phyloP scores from a whole-genome alignment of 148 eudicot species.

The Vaccinium darrowii region DNA sequence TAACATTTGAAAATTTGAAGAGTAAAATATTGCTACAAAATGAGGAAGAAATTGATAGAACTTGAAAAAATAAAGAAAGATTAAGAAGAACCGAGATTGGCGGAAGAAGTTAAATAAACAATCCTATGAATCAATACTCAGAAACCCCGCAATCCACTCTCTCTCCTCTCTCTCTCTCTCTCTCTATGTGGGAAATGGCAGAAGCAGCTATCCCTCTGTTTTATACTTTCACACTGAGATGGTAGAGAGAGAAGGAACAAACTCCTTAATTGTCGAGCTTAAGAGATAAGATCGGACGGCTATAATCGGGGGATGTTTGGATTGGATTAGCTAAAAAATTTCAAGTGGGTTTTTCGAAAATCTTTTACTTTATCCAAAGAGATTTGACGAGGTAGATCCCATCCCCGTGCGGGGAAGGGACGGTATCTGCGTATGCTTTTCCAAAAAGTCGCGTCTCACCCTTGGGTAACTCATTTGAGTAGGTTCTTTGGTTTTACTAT shows the following conservation, averaged over 20 bases:
- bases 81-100: background rate
- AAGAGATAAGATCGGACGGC: conserved; percentile 21
- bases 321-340: conserved; percentile 12
- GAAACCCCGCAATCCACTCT: background rate
- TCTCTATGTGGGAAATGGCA: background rate
- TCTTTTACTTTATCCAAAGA: background rate
- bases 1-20: conserved; percentile 6
- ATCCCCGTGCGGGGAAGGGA: background rate
- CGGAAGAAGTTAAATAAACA: conserved; percentile 10
- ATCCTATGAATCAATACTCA: background rate
- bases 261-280: conserved; percentile 2
- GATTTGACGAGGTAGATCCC: background rate
- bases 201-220: background rate
- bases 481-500: too few species aligned
- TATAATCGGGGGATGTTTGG: background rate
- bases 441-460: background rate
- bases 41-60: background rate
- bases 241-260: background rate
- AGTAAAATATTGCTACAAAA: background rate
- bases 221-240: background rate
- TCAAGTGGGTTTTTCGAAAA: background rate
- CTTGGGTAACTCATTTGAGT: background rate
- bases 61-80: conserved; percentile 9
- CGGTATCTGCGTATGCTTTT: background rate
- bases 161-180: background rate